A percentile compares a stretch with the other conserved stretches of the same genome.
Evolutionary conservation across 345 rosid genomes (phyloP).

Genomic region (Luvunga scandens): DNA sequence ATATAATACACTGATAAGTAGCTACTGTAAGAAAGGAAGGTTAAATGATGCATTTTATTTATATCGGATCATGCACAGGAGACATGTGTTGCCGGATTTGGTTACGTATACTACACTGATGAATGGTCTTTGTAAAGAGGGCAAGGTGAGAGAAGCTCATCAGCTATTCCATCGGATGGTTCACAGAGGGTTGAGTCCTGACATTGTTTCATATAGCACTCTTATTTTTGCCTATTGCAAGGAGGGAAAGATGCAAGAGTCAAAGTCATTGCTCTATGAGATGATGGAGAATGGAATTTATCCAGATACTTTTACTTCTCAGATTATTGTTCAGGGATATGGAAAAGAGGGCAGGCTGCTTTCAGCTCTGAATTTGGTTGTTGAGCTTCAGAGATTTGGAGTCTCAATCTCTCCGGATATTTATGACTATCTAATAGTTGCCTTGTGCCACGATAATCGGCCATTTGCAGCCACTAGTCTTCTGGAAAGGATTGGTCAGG

Average conservation of each 20-base stretch:
- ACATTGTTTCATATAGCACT: constrained; percentile 65
- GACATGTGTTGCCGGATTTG: constrained; percentile 72
- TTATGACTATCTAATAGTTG: constrained; percentile 47
- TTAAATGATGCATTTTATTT: constrained; percentile 76
- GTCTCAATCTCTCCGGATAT: constrained; percentile 45
- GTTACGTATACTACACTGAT: constrained; percentile 74
- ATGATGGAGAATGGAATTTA: constrained; percentile 64
- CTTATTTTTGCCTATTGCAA: constrained; percentile 73
- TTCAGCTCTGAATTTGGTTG: constrained; percentile 74
- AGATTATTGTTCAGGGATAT: constrained; percentile 56
- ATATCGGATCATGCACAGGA: constrained; percentile 69
- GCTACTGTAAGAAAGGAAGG: constrained; percentile 70
- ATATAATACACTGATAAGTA: constrained; percentile 72
- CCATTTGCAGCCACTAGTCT: constrained; percentile 89
- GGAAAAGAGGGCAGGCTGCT: constrained; percentile 49
- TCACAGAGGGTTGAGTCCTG: constrained; percentile 62
- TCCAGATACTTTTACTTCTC: constrained; percentile 63
- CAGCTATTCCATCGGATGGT: constrained; percentile 74
- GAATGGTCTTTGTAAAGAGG: constrained; percentile 80
- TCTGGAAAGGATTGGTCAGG: constrained; percentile 38
- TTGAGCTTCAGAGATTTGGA: constrained; percentile 59
- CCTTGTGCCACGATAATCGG: constrained; percentile 58
- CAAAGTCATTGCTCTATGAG: constrained; percentile 53
- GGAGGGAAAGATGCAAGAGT: constrained; percentile 61
- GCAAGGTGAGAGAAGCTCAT: constrained; percentile 74